These are phyloP conservation scores for Leccinum subspadiceum DNA, from an alignment of 1,284 basidiomycete genomes.

Conservation along the genomic window DNA sequence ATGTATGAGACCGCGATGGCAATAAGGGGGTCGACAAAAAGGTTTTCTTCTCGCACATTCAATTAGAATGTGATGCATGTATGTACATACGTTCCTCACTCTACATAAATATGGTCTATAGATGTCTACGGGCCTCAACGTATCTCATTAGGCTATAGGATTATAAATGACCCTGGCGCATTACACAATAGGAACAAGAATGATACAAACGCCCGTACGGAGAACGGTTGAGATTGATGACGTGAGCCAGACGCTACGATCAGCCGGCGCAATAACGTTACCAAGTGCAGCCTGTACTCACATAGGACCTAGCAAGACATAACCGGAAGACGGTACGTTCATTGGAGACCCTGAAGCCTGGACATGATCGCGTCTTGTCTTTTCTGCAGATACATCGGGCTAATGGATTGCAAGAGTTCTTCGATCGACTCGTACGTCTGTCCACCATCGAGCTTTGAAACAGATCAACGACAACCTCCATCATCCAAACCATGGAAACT, in stretches of 20 bases:
- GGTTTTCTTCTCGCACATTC: conserved; percentile 14
- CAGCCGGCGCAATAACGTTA: conserved; percentile 1
- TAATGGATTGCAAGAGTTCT: conserved; percentile 49
- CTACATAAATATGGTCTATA: neutral
- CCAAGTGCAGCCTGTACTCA: neutral
- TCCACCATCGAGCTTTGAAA: conserved; percentile 20
- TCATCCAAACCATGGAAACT: conserved; percentile 9
- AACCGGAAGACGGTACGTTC: conserved; percentile 1
- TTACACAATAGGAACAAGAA: conserved; percentile 15
- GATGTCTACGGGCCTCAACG: neutral
- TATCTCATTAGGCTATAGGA: neutral
- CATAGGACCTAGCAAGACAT: conserved; percentile 2
- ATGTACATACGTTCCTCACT: neutral
- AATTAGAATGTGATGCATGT: neutral
- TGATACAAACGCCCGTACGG: conserved; percentile 2
- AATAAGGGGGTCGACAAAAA: conserved; percentile 30
- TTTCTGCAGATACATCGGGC: conserved; percentile 48
- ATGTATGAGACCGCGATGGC: conserved; percentile 51
- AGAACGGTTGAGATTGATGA: neutral
- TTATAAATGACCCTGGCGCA: neutral
- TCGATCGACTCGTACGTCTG: conserved; percentile 56
- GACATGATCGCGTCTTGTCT: conserved; percentile 46
- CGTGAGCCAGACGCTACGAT: neutral
- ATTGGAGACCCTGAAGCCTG: conserved; percentile 47
- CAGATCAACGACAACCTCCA: conserved; percentile 6